Evolutionary conservation across 805 yeast species (phyloP).

Genomic region (Metschnikowia continentalis): DNA sequence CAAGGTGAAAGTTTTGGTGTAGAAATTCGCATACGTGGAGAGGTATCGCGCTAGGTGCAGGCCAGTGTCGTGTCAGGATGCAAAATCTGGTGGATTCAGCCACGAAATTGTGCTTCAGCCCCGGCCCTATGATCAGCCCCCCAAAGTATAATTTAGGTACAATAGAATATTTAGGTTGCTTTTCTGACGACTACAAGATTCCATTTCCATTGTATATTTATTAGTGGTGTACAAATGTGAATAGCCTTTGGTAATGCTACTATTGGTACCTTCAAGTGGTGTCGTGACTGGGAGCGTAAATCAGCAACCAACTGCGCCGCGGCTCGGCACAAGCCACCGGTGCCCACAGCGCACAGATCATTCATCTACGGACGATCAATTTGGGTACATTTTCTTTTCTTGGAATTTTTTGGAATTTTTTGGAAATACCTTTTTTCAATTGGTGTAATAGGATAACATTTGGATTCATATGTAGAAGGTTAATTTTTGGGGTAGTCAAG

Average conservation of each 20-base stretch:
- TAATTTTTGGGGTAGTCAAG: too few relatives aligned
- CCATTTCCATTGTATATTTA: too few relatives aligned
- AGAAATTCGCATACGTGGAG: slow-evolving; percentile 10
- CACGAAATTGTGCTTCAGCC: background rate
- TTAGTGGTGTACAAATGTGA: too few relatives aligned
- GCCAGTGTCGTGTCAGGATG: background rate
- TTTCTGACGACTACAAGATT: background rate
- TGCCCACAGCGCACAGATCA: background rate
- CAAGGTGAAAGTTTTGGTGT: slow-evolving; percentile 1
- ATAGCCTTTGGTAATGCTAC: background rate
- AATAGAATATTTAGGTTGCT: background rate
- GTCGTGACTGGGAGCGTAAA: background rate
- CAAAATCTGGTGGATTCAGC: background rate
- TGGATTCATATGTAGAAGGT: too few relatives aligned
- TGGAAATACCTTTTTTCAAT: too few relatives aligned
- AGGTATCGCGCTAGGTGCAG: background rate
- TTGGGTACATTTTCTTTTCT: too few relatives aligned
- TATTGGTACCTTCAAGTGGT: background rate
- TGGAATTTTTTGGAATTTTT: too few relatives aligned
- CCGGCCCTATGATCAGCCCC: too few relatives aligned
- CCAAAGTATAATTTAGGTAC: too few relatives aligned
- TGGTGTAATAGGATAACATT: too few relatives aligned
- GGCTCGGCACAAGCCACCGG: background rate
- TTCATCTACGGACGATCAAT: background rate
- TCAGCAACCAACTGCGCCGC: background rate